Evolutionary conservation across 192 early-diverging fungal species (phyloP).

Genomic region (Hyaloraphidium curvatum): DNA sequence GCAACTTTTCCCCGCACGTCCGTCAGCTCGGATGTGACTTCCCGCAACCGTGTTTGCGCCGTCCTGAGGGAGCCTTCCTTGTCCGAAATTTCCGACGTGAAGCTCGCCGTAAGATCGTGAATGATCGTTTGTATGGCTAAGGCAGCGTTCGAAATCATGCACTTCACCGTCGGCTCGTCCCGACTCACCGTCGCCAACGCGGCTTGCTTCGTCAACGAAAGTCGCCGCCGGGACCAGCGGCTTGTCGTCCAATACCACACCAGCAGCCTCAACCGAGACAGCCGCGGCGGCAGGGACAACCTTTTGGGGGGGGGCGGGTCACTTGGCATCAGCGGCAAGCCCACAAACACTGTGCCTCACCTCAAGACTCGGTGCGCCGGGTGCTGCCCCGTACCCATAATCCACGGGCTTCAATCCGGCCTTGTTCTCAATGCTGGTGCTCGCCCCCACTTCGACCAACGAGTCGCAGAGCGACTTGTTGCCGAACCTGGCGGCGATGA

Average conservation of each 20-base stretch:
- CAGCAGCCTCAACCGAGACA: too few species aligned
- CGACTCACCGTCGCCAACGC: not conserved
- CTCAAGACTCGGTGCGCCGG: not conserved
- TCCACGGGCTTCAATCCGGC: conserved; percentile 61
- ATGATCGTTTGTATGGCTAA: conserved; percentile 19
- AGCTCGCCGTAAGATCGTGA: conserved; percentile 20
- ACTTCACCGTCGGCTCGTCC: conserved; percentile 8
- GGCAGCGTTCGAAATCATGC: conserved; percentile 18
- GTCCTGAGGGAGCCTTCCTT: conserved; percentile 21
- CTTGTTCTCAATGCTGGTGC: conserved; percentile 43
- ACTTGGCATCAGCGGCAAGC: not conserved
- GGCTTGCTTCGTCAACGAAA: too few species aligned
- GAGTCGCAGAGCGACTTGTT: conserved; percentile 58
- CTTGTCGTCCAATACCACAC: too few species aligned
- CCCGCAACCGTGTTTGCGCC: conserved; percentile 13
- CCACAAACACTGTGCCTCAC: conserved; percentile 4
- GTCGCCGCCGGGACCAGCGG: too few species aligned
- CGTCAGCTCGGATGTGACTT: conserved; percentile 12
- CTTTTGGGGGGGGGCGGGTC: not conserved
- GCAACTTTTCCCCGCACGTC: conserved; percentile 13
- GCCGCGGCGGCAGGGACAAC: not conserved
- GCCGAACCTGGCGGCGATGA: conserved; percentile 63
- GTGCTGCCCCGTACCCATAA: conserved; percentile 16
- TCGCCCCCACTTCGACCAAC: conserved; percentile 50
- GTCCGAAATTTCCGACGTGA: conserved; percentile 20